These are phyloP conservation scores for Aspergillus melleus DNA, from an alignment of 2,329 filamentous ascomycete genomes.

Conservation along the genomic window DNA sequence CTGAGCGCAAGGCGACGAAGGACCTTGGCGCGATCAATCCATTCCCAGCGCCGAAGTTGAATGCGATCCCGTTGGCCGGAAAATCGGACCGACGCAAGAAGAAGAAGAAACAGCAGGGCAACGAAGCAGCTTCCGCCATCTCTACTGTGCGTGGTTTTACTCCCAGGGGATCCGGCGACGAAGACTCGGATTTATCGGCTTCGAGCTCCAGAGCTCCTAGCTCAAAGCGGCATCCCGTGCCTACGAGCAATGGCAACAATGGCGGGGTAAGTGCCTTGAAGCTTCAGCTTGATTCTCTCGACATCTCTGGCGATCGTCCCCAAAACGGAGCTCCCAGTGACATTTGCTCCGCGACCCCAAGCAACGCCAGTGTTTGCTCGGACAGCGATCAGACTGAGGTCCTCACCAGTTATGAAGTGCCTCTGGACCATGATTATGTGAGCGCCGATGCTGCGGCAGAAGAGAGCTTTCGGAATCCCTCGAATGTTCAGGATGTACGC, in stretches of 20 bases:
- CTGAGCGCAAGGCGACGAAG: conserved; percentile 22
- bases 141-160: conserved; percentile 48
- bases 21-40: conserved; percentile 23
- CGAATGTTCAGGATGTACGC: conserved; percentile 57
- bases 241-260: conserved; percentile 41
- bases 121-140: conserved; percentile 31
- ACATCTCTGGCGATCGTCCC: conserved; percentile 62
- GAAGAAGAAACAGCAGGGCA: conserved; percentile 42
- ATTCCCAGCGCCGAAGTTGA: conserved; percentile 32
- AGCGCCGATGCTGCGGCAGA: conserved; percentile 55
- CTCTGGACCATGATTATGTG: conserved; percentile 79
- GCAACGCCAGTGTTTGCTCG: conserved; percentile 61
- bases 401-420: conserved; percentile 82
- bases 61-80: conserved; percentile 25
- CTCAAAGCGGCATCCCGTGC: conserved; percentile 29
- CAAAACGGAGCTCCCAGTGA: conserved; percentile 56
- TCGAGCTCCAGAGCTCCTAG: conserved; percentile 37
- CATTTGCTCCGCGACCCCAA: conserved; percentile 47
- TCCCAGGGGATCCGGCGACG: conserved; percentile 44
- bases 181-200: conserved; percentile 47
- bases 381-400: conserved; percentile 67
- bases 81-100: conserved; percentile 34
- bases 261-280: conserved; percentile 82
- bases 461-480: conserved; percentile 37
- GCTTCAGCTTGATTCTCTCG: conserved; percentile 76